Evolutionary conservation across 768 basidiomycete genomes (phyloP), one percentile per base, ranked within the genome.

Genomic region (Scleroderma citrinum): DNA sequence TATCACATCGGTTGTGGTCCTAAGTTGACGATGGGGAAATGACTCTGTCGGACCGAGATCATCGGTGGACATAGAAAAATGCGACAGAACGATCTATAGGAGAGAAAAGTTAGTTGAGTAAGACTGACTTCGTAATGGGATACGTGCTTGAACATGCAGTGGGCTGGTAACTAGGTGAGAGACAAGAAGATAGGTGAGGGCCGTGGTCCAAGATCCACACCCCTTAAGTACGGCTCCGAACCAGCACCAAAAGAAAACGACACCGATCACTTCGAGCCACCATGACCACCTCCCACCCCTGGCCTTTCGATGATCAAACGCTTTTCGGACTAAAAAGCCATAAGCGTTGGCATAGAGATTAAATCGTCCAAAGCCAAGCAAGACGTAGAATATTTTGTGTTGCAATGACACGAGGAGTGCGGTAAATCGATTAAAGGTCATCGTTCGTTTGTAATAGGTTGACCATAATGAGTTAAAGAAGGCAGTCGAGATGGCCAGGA

Each of bases 1-100:
- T 52, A 89, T 80, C 36, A 99, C 92, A 66, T 99, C 96, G 39
- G 90, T 87, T 0, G 96, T 98, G n/a, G 96, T 99, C 42, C 96
- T 87, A 59, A 99, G 72, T 66, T 99, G 96, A 14, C 96, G 85
- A 57, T 91, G 85, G 3, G 87, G 80, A 72, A 97, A 98, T 0
- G 92, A 94, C 63, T 99, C 96, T 24, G 72, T 70, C 1, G 91
- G 90, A 12, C 94, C 94, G 17, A 97, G 74, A 62, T 97, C 95
- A 8, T 74, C 85, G 2, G 93, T 94, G 12, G 95, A 92, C 74
- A 93, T 92, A 43, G 91, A 86, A 65, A 94, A 99, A 72, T 99
- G 96, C 7, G 96, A 99, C 23, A 98, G 81, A 1, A 97, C 94
- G 58, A 99, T 98, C 85, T 87, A 57, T 16, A 21, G 26, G 12